These are phyloP conservation scores for Volvox reticuliferus DNA, from an alignment of 139 green algal species.

Conservation along the genomic window DNA sequence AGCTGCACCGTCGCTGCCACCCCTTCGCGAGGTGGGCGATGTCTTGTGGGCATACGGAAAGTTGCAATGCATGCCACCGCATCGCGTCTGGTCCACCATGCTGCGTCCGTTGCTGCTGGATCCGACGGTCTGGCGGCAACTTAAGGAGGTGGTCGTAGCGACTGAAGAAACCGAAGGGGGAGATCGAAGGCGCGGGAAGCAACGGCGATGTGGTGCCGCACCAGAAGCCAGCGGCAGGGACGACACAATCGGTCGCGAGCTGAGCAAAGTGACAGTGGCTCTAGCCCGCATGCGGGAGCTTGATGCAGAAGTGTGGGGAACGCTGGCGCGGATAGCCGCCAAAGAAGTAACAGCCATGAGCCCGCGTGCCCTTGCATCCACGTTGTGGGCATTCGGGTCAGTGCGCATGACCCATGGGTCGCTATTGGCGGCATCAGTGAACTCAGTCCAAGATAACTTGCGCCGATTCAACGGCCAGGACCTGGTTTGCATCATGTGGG, in stretches of 20 bases:
- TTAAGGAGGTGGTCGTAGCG: background rate
- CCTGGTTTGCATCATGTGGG: slow-evolving; percentile 18
- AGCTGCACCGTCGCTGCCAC: background rate
- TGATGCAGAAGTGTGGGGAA: slow-evolving; percentile 15
- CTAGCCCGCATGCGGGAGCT: background rate
- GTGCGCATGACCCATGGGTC: slow-evolving; percentile 27
- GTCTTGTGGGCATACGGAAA: slow-evolving; percentile 44
- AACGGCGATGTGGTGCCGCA: background rate
- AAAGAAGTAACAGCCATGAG: background rate
- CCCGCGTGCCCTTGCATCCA: slow-evolving; percentile 30
- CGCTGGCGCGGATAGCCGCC: background rate
- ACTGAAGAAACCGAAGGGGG: too few relatives aligned
- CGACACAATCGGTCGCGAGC: background rate
- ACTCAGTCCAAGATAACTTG: background rate
- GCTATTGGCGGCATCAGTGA: background rate
- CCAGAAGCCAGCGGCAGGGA: background rate
- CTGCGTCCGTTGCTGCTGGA: slow-evolving; percentile 20
- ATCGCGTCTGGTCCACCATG: background rate
- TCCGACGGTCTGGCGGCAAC: background rate
- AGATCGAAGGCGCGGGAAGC: background rate
- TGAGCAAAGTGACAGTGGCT: slow-evolving; percentile 23
- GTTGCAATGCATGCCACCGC: slow-evolving; percentile 11
- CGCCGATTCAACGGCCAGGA: slow-evolving; percentile 29
- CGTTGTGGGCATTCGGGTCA: slow-evolving; percentile 38
- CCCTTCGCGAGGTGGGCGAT: slow-evolving; percentile 29